These are phyloP conservation scores for Aspergillus intermedius DNA, from an alignment of 2,329 filamentous ascomycete species.

Conservation along the genomic window DNA sequence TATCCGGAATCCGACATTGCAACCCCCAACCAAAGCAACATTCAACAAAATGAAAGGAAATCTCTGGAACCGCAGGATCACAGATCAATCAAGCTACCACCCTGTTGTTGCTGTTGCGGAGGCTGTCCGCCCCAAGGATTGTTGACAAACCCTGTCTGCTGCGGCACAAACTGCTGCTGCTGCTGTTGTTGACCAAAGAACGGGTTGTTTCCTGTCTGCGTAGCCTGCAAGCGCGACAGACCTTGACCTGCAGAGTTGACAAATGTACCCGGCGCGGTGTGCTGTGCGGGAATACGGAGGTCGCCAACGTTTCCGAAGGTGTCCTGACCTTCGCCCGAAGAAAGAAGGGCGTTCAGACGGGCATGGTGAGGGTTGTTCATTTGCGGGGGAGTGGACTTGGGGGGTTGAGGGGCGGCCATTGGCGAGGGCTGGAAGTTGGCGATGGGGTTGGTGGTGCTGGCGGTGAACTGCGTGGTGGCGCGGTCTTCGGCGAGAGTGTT, in stretches of 20 bases:
- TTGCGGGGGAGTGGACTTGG: slow-evolving; percentile 28
- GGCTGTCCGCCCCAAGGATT: slow-evolving; percentile 53
- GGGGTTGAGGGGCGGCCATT: slow-evolving; percentile 21
- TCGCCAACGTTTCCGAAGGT: slow-evolving; percentile 98
- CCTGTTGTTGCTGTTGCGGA: slow-evolving; percentile 40
- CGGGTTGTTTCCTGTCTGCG: slow-evolving; percentile 74
- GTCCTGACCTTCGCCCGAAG: slow-evolving; percentile 85
- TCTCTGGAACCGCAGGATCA: slow-evolving; percentile 18
- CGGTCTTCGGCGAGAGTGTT: slow-evolving; percentile 77
- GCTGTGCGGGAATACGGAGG: slow-evolving; percentile 88
- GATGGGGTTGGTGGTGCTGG: slow-evolving; percentile 44
- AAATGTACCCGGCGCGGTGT: slow-evolving; percentile 92
- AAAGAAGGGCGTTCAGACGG: slow-evolving; percentile 77
- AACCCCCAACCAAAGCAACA: slow-evolving; percentile 1
- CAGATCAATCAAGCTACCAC: slow-evolving; percentile 58
- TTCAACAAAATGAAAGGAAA: background rate
- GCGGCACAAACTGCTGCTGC: slow-evolving; percentile 48
- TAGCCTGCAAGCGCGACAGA: slow-evolving; percentile 62
- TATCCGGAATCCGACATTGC: background rate
- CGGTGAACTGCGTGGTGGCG: slow-evolving; percentile 58
- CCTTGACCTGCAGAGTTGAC: slow-evolving; percentile 89
- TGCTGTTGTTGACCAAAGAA: slow-evolving; percentile 66
- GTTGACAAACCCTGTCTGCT: slow-evolving; percentile 40
- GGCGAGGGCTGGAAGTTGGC: slow-evolving; percentile 41
- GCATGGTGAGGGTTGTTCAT: slow-evolving; percentile 54